Conservation (phyloP, 768 basidiomycete species). For the Polyporus arcularius region DNA sequence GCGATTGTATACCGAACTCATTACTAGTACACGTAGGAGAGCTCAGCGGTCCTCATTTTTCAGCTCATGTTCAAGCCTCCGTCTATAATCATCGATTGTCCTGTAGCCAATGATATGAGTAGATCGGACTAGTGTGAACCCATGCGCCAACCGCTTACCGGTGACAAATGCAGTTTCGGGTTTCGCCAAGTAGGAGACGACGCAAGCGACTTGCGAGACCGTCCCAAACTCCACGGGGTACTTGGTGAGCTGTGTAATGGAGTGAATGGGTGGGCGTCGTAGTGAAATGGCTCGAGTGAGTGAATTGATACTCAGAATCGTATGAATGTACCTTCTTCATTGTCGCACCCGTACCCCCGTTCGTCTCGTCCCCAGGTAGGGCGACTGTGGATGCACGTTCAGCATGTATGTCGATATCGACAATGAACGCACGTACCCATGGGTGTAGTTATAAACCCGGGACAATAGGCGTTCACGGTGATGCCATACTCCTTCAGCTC, state of each 20-base stretch:
- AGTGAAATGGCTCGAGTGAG: too few species aligned
- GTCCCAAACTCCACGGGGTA: not conserved
- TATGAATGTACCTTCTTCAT: slow-evolving; percentile 2
- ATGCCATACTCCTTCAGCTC: slow-evolving; percentile 26
- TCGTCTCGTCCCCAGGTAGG: slow-evolving; percentile 7
- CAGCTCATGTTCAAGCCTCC: slow-evolving; percentile 5
- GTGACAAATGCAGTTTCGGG: slow-evolving; percentile 25
- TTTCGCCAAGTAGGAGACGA: slow-evolving; percentile 26
- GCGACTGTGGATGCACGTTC: not conserved
- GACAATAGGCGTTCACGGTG: slow-evolving; percentile 31
- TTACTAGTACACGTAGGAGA: not conserved
- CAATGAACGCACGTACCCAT: slow-evolving; percentile 10
- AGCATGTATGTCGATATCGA: not conserved
- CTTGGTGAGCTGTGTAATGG: too few species aligned
- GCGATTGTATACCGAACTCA: too few species aligned
- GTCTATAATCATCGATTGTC: slow-evolving; percentile 8
- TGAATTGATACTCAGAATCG: not conserved
- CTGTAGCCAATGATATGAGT: not conserved
- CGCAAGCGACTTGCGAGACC: slow-evolving; percentile 20
- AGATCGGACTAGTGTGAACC: not conserved
- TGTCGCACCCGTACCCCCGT: slow-evolving; percentile 11
- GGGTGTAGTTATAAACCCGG: slow-evolving; percentile 26
- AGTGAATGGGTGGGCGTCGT: too few species aligned
- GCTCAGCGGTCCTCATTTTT: too few species aligned
- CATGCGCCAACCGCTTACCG: slow-evolving; percentile 4